A percentile compares a stretch with the other conserved stretches of the same genome.
Conservation (phyloP, 208 protist species). For the Acanthamoeba divionensis region DNA sequence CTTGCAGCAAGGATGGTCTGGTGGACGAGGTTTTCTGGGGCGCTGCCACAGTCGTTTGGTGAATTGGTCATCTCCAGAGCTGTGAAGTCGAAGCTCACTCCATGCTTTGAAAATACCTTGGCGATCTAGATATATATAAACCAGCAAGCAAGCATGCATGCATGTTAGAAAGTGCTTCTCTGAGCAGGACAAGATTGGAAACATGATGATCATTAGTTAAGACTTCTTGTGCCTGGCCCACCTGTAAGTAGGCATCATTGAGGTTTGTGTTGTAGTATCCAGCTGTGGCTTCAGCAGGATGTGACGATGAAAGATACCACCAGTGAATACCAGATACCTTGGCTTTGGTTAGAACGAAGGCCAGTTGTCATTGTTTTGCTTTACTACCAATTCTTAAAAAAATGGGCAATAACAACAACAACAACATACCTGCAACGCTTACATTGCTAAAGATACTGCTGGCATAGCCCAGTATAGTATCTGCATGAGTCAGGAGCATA, state of each 20-base stretch:
- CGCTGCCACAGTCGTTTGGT: conserved; percentile 43
- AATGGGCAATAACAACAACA: too few species aligned
- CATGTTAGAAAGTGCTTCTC: too few species aligned
- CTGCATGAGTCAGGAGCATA: too few species aligned
- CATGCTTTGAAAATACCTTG: conserved; percentile 53
- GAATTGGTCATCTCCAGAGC: conserved; percentile 63
- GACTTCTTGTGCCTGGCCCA: too few species aligned
- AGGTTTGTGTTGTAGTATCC: conserved; percentile 78
- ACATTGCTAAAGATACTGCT: too few species aligned
- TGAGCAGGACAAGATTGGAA: too few species aligned
- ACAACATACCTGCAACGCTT: too few species aligned
- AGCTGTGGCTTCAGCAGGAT: conserved; percentile 80
- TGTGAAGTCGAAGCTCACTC: conserved; percentile 68
- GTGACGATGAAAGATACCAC: conserved; percentile 67
- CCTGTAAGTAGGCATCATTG: conserved; percentile 55
- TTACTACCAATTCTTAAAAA: background rate
- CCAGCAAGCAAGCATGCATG: too few species aligned
- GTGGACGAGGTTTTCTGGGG: conserved; percentile 46
- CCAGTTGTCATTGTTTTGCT: background rate
- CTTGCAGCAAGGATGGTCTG: conserved; percentile 51
- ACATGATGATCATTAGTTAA: too few species aligned
- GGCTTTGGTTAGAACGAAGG: background rate
- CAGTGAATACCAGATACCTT: conserved; percentile 83
- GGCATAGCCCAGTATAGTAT: too few species aligned
- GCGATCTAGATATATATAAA: conserved; percentile 12